These are phyloP conservation scores for Xylaria sp. DNA, from an alignment of 2,329 filamentous ascomycete genomes.

Conservation along the genomic window DNA sequence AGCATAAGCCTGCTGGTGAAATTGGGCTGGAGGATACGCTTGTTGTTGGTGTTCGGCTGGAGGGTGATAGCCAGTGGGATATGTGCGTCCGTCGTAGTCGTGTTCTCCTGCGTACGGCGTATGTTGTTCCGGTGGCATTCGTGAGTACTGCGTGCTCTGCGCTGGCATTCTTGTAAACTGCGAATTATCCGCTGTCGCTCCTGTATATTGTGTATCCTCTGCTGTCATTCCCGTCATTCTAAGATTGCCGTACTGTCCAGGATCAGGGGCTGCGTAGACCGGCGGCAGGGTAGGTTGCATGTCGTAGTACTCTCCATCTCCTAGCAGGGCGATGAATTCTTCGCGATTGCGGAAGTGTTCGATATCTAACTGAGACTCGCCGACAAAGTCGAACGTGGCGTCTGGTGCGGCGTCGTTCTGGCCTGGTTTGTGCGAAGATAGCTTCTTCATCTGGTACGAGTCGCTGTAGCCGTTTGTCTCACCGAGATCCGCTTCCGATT, in stretches of 20 bases:
- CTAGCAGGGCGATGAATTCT: slow-evolving; percentile 79
- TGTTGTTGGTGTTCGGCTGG: slow-evolving; percentile 9
- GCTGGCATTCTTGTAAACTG: background rate
- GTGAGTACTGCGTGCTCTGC: background rate
- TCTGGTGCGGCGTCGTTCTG: slow-evolving; percentile 36
- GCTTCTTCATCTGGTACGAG: slow-evolving; percentile 68
- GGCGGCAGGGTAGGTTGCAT: slow-evolving; percentile 45
- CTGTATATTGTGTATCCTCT: background rate
- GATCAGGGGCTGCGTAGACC: slow-evolving; percentile 54
- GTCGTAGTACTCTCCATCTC: slow-evolving; percentile 58
- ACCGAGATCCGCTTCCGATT: slow-evolving; percentile 60
- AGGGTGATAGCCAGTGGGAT: slow-evolving; percentile 21
- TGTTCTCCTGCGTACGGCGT: background rate
- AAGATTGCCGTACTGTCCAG: slow-evolving; percentile 27
- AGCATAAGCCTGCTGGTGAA: too few species aligned
- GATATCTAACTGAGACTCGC: slow-evolving; percentile 78
- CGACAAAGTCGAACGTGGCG: slow-evolving; percentile 69
- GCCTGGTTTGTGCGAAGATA: slow-evolving; percentile 46
- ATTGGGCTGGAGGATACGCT: background rate
- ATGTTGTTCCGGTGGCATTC: background rate
- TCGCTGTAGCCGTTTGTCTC: slow-evolving; percentile 70
- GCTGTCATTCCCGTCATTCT: slow-evolving; percentile 1
- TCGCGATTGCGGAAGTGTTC: slow-evolving; percentile 81
- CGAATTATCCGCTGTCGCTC: background rate
- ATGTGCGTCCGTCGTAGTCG: slow-evolving; percentile 17